Base-by-base conservation (phyloP, 2,329 filamentous ascomycete species). In the Ceratocystis cubensis region DNA sequence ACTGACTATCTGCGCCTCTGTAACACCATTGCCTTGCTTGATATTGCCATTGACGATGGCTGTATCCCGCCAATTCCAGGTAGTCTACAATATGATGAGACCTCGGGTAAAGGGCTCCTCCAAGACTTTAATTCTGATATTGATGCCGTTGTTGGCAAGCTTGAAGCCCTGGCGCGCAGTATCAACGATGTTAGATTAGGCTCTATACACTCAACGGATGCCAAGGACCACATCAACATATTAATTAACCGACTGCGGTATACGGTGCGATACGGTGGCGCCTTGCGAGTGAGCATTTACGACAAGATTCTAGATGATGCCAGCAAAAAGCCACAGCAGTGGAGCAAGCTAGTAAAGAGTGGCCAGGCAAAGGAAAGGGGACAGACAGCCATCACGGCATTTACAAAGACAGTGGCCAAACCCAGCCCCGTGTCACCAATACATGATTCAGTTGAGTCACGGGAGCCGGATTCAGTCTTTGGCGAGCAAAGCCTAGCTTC, bases 161-260 rank as follows among this genome's bases (percentile, higher is more conserved):
- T 95, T 64, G 84, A 86, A 69, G 73, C 76, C 17, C 76, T 85
- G 41, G 80, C 79, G 75, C 77, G 78, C 67, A 81, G 81, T 48
- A 95, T 96, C 71, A 82, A 86, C 67, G 89, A 91, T 71, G 82
- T 86, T 0, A 89, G 89, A 50, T 87, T 89, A 57, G 84, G 84
- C 25, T 84, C 88, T 71, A 79, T 94, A 67, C 81, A 82, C 17
- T 82, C 88, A 37, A 88, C 89, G 37, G 85, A 95, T 72, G 85
- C 88, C 13, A 96, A 96, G 75, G 85, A 85, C 65, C 80, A 82
- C 10, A 79, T 96, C 48, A 88, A 95, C 71, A 81, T 85, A 67
- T 77, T 96, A n/a, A 82, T 86, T 67, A 85, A 88, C 71, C 84
- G 92, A 66, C 78, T 96, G 15, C 76, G 85, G 61, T 85, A 88